phyloP scores from a whole-genome alignment of 352 stramenopile species.

The Globisporangium nunn region DNA sequence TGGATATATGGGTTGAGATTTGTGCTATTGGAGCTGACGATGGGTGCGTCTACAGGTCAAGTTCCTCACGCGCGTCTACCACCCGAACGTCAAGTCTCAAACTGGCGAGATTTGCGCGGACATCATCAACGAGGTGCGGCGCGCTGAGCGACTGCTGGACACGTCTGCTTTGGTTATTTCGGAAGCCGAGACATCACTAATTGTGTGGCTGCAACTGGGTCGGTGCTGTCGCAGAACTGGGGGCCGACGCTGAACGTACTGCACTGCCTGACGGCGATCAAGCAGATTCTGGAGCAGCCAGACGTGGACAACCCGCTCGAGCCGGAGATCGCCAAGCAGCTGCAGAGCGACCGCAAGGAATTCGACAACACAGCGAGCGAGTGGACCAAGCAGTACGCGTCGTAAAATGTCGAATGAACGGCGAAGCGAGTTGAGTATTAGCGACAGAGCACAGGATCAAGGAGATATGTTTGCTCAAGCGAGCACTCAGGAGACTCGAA shows the following conservation, averaged over 20 bases:
- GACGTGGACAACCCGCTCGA: slow-evolving; percentile 96
- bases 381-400: slow-evolving; percentile 88
- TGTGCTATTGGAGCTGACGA: neutral
- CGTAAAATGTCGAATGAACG: slow-evolving; percentile 23
- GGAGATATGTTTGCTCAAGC: no score
- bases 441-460: neutral
- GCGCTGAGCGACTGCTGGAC: slow-evolving; percentile 2
- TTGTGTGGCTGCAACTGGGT: no score
- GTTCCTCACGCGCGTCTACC: slow-evolving; percentile 95
- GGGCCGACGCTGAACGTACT: slow-evolving; percentile 93
- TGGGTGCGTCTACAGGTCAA: slow-evolving; percentile 42
- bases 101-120: slow-evolving; percentile 95
- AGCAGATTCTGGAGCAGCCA: slow-evolving; percentile 93
- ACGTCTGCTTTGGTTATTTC: no score
- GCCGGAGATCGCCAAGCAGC: slow-evolving; percentile 91
- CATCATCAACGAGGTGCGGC: slow-evolving; percentile 84
- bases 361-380: slow-evolving; percentile 93
- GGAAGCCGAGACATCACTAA: no score
- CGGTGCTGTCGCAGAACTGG: slow-evolving; percentile 75
- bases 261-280: slow-evolving; percentile 88
- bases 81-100: slow-evolving; percentile 95
- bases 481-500: no score
- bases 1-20: neutral
- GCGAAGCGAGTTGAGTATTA: neutral
- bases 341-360: slow-evolving; percentile 89